Conservation (phyloP, 164 flowering plant species). For the Vitis rupestris region DNA sequence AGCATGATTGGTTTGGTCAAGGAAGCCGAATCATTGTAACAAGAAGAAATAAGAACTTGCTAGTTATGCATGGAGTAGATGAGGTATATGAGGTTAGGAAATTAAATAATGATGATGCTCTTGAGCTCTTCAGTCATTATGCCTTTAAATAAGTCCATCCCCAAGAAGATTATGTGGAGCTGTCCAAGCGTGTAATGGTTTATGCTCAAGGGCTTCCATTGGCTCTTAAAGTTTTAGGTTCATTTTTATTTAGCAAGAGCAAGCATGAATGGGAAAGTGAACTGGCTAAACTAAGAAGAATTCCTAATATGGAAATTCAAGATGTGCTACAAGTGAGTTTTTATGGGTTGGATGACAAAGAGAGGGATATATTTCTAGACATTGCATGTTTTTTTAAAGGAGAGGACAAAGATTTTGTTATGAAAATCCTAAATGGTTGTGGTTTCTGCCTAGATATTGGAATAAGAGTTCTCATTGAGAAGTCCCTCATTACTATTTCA, state of each 20-base stretch:
- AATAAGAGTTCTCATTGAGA: constrained; percentile 6
- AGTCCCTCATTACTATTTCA: neutral
- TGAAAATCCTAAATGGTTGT: constrained; percentile 1
- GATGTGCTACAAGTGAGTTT: neutral
- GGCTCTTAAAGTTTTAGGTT: constrained; percentile 12
- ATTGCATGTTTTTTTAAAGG: constrained; percentile 7
- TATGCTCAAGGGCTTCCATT: constrained; percentile 2
- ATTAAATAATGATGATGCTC: constrained; percentile 1
- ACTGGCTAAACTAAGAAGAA: neutral
- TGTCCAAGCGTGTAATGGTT: neutral
- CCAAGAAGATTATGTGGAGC: neutral
- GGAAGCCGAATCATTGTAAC: constrained; percentile 16
- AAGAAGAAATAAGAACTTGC: constrained; percentile 1
- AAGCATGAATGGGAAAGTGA: neutral
- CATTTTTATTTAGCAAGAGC: neutral
- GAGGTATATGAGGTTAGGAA: neutral
- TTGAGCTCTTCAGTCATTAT: constrained; percentile 6
- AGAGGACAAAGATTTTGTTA: neutral
- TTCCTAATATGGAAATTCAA: neutral
- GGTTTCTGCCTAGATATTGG: constrained; percentile 3
- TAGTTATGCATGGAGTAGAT: neutral
- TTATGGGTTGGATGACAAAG: neutral
- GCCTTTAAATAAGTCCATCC: constrained; percentile 2
- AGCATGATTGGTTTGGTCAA: neutral
- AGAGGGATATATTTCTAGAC: neutral